Conservation (phyloP, 2,329 filamentous ascomycete genomes). For the Neofusicoccum cordaticola region DNA sequence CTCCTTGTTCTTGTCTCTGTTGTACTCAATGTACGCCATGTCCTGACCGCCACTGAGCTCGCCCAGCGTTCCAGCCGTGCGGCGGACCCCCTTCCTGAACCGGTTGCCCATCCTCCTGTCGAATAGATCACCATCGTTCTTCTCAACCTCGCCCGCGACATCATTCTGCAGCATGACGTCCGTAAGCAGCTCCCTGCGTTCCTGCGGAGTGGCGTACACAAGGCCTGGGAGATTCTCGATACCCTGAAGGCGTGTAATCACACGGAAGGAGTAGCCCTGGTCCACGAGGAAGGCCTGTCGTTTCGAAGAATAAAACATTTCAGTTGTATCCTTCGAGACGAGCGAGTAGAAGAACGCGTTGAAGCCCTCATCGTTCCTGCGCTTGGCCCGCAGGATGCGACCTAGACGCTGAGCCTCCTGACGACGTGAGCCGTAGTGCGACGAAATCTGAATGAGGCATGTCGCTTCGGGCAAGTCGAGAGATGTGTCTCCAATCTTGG, state of each 20-base stretch:
- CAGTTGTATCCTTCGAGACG: conserved; percentile 93
- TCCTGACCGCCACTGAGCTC: conserved; percentile 89
- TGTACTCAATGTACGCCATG: conserved; percentile 72
- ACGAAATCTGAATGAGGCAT: conserved; percentile 94
- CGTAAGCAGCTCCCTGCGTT: conserved; percentile 81
- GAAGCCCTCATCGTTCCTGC: conserved; percentile 95
- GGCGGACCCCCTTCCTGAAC: conserved; percentile 59
- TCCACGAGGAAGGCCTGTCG: conserved; percentile 96
- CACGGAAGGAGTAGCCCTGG: conserved; percentile 98
- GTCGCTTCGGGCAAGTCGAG: conserved; percentile 95
- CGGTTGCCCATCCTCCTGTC: conserved; percentile 47
- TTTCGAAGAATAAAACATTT: conserved; percentile 98
- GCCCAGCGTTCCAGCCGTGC: conserved; percentile 80
- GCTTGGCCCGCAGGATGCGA: conserved; percentile 89
- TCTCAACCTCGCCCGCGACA: conserved; percentile 64
- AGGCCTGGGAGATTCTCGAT: conserved; percentile 81
- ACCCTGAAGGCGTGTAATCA: conserved; percentile 91
- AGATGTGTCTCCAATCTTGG: conserved; percentile 98
- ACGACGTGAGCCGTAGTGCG: conserved; percentile 92
- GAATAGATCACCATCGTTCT: conserved; percentile 67
- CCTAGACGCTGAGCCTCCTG: conserved; percentile 94
- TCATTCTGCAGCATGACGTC: conserved; percentile 86
- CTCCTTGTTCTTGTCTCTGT: conserved; percentile 18
- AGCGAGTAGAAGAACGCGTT: conserved; percentile 99
- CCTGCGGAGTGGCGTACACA: conserved; percentile 73